Conservation (phyloP, 2,329 filamentous ascomycete species). For the Bipolaris oryzae region DNA sequence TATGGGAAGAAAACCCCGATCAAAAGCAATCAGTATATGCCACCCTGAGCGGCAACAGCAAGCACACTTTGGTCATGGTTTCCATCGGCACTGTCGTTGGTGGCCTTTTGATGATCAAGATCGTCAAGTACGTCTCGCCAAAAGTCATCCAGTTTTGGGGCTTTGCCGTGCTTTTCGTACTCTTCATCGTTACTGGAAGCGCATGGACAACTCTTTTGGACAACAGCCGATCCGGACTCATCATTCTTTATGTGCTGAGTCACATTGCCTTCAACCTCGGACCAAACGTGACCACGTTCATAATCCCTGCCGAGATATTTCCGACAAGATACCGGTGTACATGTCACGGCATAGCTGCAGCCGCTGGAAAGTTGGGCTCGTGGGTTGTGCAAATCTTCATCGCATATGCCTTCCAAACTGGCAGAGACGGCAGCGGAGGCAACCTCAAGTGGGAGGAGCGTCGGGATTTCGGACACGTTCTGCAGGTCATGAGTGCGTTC, state of each 20-base stretch:
- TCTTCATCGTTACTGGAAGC: slow-evolving; percentile 44
- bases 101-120: slow-evolving; percentile 41
- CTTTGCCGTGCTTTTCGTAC: slow-evolving; percentile 37
- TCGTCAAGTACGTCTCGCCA: slow-evolving; percentile 43
- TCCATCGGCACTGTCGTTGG: slow-evolving; percentile 42
- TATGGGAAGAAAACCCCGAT: slow-evolving; percentile 33
- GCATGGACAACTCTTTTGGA: slow-evolving; percentile 39
- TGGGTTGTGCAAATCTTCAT: slow-evolving; percentile 53
- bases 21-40: slow-evolving; percentile 26
- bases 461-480: slow-evolving; percentile 37
- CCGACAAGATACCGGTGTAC: slow-evolving; percentile 62
- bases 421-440: slow-evolving; percentile 5
- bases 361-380: slow-evolving; percentile 60
- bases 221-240: slow-evolving; percentile 30
- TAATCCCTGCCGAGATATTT: slow-evolving; percentile 62
- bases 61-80: slow-evolving; percentile 43
- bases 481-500: slow-evolving; percentile 44
- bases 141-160: slow-evolving; percentile 45
- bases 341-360: slow-evolving; percentile 62
- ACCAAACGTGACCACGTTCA: slow-evolving; percentile 47
- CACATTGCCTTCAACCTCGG: slow-evolving; percentile 47
- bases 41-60: slow-evolving; percentile 37
- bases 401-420: slow-evolving; percentile 35
- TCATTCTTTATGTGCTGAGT: slow-evolving; percentile 42
- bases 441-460: slow-evolving; percentile 30